phyloP scores from a whole-genome alignment of 1,139 yeast species.

The Hemisphaericaspora xylanilytica region DNA sequence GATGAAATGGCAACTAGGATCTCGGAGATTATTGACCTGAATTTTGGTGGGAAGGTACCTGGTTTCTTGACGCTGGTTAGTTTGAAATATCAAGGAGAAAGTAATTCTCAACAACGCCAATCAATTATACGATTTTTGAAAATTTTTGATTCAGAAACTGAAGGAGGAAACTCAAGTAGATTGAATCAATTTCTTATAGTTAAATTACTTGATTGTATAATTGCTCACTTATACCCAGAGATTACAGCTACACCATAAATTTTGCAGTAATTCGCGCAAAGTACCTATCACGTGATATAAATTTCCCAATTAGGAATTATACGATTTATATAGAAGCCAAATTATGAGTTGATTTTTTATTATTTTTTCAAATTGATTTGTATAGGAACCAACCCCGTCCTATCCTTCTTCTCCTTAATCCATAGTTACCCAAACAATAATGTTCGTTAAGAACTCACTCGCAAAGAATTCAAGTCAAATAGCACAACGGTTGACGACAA shows the following conservation, averaged over 20 bases:
- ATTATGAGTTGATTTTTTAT: conserved; percentile 2
- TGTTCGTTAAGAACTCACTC: background rate
- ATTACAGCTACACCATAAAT: background rate
- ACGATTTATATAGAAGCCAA: background rate
- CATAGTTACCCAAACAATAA: background rate
- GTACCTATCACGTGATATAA: background rate
- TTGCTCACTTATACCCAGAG: conserved; percentile 30
- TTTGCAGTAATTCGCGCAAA: background rate
- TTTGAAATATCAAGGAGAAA: conserved; percentile 5
- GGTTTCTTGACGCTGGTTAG: background rate
- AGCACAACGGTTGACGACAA: conserved; percentile 1
- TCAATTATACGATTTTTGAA: conserved; percentile 12
- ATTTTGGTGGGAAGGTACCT: background rate
- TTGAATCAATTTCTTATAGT: conserved; percentile 33
- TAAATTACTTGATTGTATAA: conserved; percentile 29
- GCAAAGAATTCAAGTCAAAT: background rate
- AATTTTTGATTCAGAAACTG: conserved; percentile 17
- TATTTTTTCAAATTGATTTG: background rate
- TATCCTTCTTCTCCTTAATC: background rate
- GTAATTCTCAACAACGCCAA: conserved; percentile 1
- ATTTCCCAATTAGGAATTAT: background rate
- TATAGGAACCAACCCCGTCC: background rate
- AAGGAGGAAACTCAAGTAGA: conserved; percentile 9
- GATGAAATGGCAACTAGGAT: conserved; percentile 9
- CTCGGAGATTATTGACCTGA: conserved; percentile 1